Percentiles rank a stretch among this genome's conserved stretches.
These are phyloP conservation scores for Dendrobium nobile DNA, from an alignment of 106 monocot species.

Conservation along the genomic window DNA sequence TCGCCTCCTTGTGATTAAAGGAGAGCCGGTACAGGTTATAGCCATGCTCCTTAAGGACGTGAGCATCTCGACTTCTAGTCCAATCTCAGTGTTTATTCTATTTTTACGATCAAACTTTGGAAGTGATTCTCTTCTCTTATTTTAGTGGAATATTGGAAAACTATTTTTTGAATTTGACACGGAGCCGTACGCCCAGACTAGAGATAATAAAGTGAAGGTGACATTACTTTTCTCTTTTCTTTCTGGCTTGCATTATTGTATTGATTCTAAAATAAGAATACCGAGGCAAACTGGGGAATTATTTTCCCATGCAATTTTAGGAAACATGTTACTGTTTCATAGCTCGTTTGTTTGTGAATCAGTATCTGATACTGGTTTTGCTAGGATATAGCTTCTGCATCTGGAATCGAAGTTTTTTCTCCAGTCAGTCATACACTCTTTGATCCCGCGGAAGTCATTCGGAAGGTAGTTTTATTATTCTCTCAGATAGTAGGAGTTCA, in stretches of 20 bases:
- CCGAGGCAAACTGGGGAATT: neutral
- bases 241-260: too few species aligned
- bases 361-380: neutral
- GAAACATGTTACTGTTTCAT: too few species aligned
- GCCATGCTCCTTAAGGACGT: conserved; percentile 49
- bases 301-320: neutral
- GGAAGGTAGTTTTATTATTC: conserved; percentile 33
- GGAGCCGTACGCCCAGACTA: conserved; percentile 54
- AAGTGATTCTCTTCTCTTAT: neutral
- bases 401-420: conserved; percentile 63
- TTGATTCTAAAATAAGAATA: neutral
- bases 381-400: conserved; percentile 58
- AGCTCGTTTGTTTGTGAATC: neutral
- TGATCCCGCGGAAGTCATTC: conserved; percentile 53
- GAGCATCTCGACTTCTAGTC: neutral
- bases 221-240: neutral
- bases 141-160: conserved; percentile 72
- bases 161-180: conserved; percentile 81
- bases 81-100: neutral
- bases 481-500: too few species aligned
- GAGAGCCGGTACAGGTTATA: conserved; percentile 45
- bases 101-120: neutral
- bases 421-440: conserved; percentile 88
- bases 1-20: conserved; percentile 60
- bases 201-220: conserved; percentile 56